Evolutionary conservation across 805 yeast genomes (phyloP), one percentile per base, ranked within the genome.

Genomic region (Saccharomycopsis fibuligera): DNA sequence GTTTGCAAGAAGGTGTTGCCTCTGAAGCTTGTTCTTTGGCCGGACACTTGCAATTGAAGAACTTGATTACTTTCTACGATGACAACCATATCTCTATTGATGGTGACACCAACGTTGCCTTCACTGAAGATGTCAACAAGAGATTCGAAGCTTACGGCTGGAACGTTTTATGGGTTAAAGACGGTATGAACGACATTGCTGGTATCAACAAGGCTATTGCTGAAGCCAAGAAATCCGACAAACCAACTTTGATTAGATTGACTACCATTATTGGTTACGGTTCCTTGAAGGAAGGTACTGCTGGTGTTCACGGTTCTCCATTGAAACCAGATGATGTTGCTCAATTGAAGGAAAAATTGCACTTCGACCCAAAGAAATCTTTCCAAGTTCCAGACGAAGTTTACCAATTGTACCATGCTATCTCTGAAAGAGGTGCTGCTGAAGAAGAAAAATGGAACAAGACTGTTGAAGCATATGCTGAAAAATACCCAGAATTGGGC

Each of bases 1-100:
- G 99, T 75, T 76, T 91, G 75, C 84, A 83, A 89, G 99, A 91
- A 76, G 99, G 99, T 79, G 88, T 91, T 56, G 78, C 96, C 54
- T 79, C 93, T 52, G 99, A 91, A 76, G 93, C 96, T 50, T 78
- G 79, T 59, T 91, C 99, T 33, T 72, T 90, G 54, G 99, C 99
- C 56, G 99, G 99, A 63, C 99, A 91, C 72, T 76, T 91, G 69
- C 77, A 88, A 75, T 81, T 91, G 68, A 86, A 86, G 68, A 90
- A 90, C 75, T 79, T 91, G 74, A 88, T 91, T 69, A 89, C 91
- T 54, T 80, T 91, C 72, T 91, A 90, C 80, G 99, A 91, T 68
- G 96, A 89, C 75, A 91, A 91, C 83, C 83, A 82, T 66, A 90
- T 91, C 76, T 84, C 98, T 61, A 91, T 91, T 66, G 99, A 91